phyloP scores from a whole-genome alignment of 495 filamentous ascomycete species.

The Annulohypoxylon moriforme region DNA sequence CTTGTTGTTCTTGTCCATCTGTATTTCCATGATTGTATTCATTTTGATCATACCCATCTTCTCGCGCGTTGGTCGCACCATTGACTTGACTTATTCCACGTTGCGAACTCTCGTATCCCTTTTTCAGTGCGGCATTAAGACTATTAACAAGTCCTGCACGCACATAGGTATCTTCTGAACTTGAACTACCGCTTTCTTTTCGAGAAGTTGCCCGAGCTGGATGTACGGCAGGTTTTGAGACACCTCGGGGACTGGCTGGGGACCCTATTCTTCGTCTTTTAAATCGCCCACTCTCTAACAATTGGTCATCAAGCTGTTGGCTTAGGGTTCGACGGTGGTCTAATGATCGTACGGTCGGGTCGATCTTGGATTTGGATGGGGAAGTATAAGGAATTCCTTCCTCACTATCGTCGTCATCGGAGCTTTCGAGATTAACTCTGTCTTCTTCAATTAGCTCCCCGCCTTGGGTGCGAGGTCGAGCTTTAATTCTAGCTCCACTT shows the following conservation, averaged over 20 bases:
- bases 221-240: not conserved
- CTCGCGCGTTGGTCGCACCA: not conserved
- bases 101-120: not conserved
- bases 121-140: constrained; percentile 37
- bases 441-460: not conserved
- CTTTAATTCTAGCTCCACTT: constrained; percentile 25
- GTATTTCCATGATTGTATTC: not conserved
- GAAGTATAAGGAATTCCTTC: constrained; percentile 20
- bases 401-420: constrained; percentile 20
- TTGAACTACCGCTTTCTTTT: constrained; percentile 5
- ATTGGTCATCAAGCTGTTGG: constrained; percentile 3
- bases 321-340: constrained; percentile 19
- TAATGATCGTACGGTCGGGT: constrained; percentile 8
- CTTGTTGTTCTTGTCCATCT: not conserved
- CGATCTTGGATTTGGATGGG: constrained; percentile 6
- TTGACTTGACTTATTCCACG: not conserved
- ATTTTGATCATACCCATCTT: not conserved
- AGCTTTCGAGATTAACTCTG: constrained; percentile 21
- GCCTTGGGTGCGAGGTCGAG: not conserved
- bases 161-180: constrained; percentile 26
- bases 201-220: not conserved
- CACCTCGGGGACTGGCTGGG: not conserved
- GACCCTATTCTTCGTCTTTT: constrained; percentile 38
- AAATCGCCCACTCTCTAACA: constrained; percentile 6
- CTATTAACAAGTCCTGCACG: constrained; percentile 31